Conservation (phyloP, 192 early-diverging fungal genomes). For the Backusella macrospora region DNA sequence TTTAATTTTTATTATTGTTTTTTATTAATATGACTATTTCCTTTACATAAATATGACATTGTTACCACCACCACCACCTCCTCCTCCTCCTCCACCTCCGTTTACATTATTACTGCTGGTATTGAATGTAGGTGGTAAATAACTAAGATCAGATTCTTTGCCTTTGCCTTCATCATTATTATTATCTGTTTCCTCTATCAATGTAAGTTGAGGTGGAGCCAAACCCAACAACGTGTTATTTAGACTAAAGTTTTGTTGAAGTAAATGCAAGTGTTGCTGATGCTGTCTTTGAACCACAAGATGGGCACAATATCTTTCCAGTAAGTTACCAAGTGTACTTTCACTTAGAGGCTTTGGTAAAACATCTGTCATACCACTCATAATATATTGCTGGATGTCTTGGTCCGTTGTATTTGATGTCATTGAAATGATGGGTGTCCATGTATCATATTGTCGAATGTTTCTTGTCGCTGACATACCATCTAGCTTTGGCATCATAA, state of each 20-base stretch:
- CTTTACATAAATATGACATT: slow-evolving; percentile 11
- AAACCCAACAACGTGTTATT: not conserved
- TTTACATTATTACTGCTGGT: not conserved
- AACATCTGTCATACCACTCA: slow-evolving; percentile 75
- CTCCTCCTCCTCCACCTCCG: not conserved
- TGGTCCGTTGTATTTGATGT: slow-evolving; percentile 64
- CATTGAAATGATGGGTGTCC: slow-evolving; percentile 78
- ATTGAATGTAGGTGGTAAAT: not conserved
- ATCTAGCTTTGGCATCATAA: slow-evolving; percentile 73
- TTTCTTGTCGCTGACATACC: slow-evolving; percentile 69
- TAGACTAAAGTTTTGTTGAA: slow-evolving; percentile 18
- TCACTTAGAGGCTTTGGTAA: slow-evolving; percentile 66
- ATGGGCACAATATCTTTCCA: slow-evolving; percentile 64
- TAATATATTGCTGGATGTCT: slow-evolving; percentile 64
- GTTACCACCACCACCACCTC: not conserved
- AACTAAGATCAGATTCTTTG: not conserved
- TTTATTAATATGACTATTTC: not conserved
- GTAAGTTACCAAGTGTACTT: slow-evolving; percentile 46
- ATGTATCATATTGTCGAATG: slow-evolving; percentile 68
- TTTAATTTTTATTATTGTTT: not conserved
- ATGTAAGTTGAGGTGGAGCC: not conserved
- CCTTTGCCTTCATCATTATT: not conserved
- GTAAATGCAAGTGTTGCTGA: slow-evolving; percentile 13
- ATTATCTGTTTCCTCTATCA: slow-evolving; percentile 1
- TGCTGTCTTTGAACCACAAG: slow-evolving; percentile 27